These are phyloP conservation scores for Coniochaeta sp. DNA, from an alignment of 2,329 filamentous ascomycete genomes.

Conservation along the genomic window DNA sequence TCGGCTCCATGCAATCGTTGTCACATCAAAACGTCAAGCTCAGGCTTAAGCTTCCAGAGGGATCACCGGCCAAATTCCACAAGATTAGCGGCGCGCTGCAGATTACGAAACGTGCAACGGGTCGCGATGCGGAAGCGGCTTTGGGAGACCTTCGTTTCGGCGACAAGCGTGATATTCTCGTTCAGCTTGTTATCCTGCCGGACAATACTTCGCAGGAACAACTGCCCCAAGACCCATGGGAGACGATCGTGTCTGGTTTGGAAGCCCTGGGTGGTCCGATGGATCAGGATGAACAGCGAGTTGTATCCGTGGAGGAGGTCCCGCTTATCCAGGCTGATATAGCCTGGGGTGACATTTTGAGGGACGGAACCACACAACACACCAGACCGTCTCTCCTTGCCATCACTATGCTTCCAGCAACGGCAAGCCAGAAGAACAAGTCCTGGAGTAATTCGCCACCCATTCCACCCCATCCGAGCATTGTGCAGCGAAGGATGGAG, in stretches of 20 bases:
- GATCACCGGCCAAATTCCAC: slow-evolving; percentile 94
- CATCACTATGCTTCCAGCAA: slow-evolving; percentile 85
- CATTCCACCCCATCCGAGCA: slow-evolving; percentile 89
- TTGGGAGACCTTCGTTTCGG: slow-evolving; percentile 90
- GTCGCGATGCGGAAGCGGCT: slow-evolving; percentile 86
- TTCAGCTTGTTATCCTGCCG: slow-evolving; percentile 86
- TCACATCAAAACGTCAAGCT: slow-evolving; percentile 99
- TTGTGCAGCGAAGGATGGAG: slow-evolving; percentile 97
- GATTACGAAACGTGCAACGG: slow-evolving; percentile 92
- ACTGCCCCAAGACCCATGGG: slow-evolving; percentile 90
- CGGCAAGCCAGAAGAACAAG: slow-evolving; percentile 48
- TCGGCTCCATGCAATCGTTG: slow-evolving; percentile 83
- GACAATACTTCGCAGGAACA: slow-evolving; percentile 78
- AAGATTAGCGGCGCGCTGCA: slow-evolving; percentile 96
- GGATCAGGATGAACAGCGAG: slow-evolving; percentile 78
- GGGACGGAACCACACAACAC: slow-evolving; percentile 79
- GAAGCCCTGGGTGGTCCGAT: slow-evolving; percentile 85
- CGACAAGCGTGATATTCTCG: slow-evolving; percentile 87
- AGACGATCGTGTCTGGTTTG: slow-evolving; percentile 89
- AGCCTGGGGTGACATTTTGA: slow-evolving; percentile 84
- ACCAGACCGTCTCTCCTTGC: slow-evolving; percentile 84
- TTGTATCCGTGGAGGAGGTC: slow-evolving; percentile 84
- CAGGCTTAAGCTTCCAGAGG: slow-evolving; percentile 87
- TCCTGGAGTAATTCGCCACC: slow-evolving; percentile 62
- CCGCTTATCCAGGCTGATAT: slow-evolving; percentile 93